Evolutionary conservation across 495 filamentous ascomycete species (phyloP).

Genomic region (Daldinia grandis): DNA sequence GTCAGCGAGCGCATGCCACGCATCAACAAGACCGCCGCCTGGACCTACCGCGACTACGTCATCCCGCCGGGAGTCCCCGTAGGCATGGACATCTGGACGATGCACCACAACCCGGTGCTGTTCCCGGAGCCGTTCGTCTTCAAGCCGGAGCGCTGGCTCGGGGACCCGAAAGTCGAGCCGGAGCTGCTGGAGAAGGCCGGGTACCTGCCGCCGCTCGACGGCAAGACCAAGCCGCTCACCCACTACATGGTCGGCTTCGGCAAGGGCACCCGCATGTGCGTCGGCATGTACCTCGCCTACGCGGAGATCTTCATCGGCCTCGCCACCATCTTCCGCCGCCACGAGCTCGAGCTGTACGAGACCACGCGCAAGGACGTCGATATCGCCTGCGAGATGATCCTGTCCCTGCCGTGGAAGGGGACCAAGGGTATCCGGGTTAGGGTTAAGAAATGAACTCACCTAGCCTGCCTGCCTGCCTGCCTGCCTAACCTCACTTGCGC

Average conservation of each 20-base stretch:
- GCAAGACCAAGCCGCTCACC: conserved; percentile 36
- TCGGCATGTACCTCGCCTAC: conserved; percentile 58
- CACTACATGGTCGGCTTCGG: conserved; percentile 55
- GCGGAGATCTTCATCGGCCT: conserved; percentile 58
- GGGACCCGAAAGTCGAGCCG: conserved; percentile 24
- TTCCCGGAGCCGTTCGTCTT: conserved; percentile 54
- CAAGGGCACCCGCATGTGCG: conserved; percentile 58
- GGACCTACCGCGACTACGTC: conserved; percentile 17
- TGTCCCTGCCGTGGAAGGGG: conserved; percentile 44
- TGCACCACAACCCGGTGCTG: conserved; percentile 51
- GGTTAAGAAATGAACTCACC: conserved; percentile 16
- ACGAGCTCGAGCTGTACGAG: conserved; percentile 49
- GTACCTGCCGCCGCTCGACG: conserved; percentile 38
- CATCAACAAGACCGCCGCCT: conserved; percentile 2
- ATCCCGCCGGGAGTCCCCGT: conserved; percentile 32
- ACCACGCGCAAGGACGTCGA: conserved; percentile 48
- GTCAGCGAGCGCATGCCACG: conserved; percentile 9
- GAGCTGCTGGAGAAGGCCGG: conserved; percentile 10
- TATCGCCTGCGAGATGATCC: conserved; percentile 40
- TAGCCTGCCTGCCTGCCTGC: no score
- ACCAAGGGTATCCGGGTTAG: conserved; percentile 47
- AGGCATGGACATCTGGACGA: conserved; percentile 39
- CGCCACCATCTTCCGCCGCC: conserved; percentile 54
- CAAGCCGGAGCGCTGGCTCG: conserved; percentile 57
- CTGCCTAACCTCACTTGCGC: no score